Conservation (phyloP, 1,284 basidiomycete genomes). For the Cystobasidium sp. region DNA sequence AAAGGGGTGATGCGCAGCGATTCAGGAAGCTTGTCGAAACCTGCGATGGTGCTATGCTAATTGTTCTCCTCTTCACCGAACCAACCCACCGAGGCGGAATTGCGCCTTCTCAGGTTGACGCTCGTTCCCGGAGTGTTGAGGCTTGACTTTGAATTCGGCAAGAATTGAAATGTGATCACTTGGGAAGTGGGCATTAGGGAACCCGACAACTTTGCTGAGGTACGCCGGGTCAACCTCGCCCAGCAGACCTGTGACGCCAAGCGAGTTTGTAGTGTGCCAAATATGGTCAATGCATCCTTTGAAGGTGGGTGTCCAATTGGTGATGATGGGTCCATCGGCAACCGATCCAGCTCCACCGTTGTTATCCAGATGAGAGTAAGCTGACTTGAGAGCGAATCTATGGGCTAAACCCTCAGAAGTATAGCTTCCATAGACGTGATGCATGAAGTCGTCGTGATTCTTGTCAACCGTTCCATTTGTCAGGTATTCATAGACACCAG, state of each 20-base stretch:
- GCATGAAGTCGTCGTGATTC: conserved; percentile 90
- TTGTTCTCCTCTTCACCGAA: not conserved
- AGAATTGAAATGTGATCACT: conserved; percentile 60
- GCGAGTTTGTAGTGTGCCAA: conserved; percentile 80
- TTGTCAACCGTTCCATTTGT: conserved; percentile 68
- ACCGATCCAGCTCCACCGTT: not conserved
- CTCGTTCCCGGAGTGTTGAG: conserved; percentile 14
- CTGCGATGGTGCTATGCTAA: not conserved
- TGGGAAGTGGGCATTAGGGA: conserved; percentile 74
- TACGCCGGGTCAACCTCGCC: conserved; percentile 87
- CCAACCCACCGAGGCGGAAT: conserved; percentile 20
- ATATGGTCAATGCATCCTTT: conserved; percentile 82
- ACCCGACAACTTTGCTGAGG: conserved; percentile 88
- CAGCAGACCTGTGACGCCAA: conserved; percentile 83
- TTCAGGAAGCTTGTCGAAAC: not conserved
- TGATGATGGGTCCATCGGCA: conserved; percentile 66
- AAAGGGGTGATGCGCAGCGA: not conserved
- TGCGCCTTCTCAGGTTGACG: conserved; percentile 19
- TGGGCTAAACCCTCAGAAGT: conserved; percentile 88
- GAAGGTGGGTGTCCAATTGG: conserved; percentile 81
- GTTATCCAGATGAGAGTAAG: conserved; percentile 73
- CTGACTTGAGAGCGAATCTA: conserved; percentile 77
- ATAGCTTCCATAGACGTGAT: conserved; percentile 87
- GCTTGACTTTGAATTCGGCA: conserved; percentile 53
- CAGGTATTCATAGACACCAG: conserved; percentile 92